These are phyloP conservation scores for Aureobasidium mangrovei DNA, from an alignment of 2,329 filamentous ascomycete species.

Conservation along the genomic window DNA sequence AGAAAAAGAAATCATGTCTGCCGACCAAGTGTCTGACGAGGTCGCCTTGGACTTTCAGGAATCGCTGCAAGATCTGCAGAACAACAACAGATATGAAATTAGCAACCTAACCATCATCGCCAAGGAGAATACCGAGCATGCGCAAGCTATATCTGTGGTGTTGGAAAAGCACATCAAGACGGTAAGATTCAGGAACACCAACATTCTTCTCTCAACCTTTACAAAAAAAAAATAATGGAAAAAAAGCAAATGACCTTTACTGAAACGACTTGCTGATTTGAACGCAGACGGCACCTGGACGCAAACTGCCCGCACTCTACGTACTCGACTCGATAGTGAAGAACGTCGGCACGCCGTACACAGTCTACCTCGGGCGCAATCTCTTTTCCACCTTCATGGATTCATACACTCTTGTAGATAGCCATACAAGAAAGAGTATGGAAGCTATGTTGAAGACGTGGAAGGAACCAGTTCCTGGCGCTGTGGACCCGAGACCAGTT, in stretches of 20 bases:
- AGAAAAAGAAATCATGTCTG: conserved; percentile 13
- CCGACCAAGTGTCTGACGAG: conserved; percentile 66
- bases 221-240: background rate
- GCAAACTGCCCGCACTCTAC: conserved; percentile 92
- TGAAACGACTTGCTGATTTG: conserved; percentile 29
- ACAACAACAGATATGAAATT: conserved; percentile 91
- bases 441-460: conserved; percentile 97
- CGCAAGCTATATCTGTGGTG: conserved; percentile 81
- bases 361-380: conserved; percentile 83
- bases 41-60: conserved; percentile 93
- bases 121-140: conserved; percentile 93
- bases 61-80: conserved; percentile 81
- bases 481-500: conserved; percentile 83
- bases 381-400: conserved; percentile 96
- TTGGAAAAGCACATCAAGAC: conserved; percentile 89
- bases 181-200: conserved; percentile 51
- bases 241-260: no score
- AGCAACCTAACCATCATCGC: conserved; percentile 96
- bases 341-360: conserved; percentile 96
- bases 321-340: conserved; percentile 97
- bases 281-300: conserved; percentile 71
- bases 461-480: conserved; percentile 94
- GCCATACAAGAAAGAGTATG: conserved; percentile 75
- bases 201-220: background rate
- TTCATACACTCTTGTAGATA: conserved; percentile 83